These are phyloP conservation scores for Microdochium nivale DNA, from an alignment of 2,329 filamentous ascomycete species.

Conservation along the genomic window DNA sequence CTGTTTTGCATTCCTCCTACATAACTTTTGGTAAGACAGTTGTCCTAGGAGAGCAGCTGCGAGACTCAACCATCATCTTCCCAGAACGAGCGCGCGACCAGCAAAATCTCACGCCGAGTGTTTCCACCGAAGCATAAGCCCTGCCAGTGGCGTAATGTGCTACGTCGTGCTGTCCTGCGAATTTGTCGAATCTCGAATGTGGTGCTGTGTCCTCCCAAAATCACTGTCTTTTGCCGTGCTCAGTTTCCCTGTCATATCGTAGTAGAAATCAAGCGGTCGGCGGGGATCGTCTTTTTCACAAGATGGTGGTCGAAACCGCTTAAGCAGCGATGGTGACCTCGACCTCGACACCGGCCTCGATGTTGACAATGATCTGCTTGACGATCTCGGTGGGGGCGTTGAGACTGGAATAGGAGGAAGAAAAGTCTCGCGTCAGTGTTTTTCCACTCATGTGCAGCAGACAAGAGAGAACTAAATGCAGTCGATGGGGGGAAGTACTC, in stretches of 20 bases:
- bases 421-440: conserved; percentile 11
- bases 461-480: not conserved
- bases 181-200: not conserved
- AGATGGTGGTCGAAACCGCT: conserved; percentile 12
- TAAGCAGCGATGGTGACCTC: conserved; percentile 88
- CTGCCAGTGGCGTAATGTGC: not conserved
- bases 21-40: not conserved
- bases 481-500: conserved; percentile 24
- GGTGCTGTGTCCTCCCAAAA: not conserved
- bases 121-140: not conserved
- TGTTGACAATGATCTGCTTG: conserved; percentile 96
- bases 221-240: not conserved
- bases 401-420: conserved; percentile 59
- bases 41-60: not conserved
- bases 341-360: conserved; percentile 87
- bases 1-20: not conserved
- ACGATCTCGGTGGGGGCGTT: conserved; percentile 96
- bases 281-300: not conserved
- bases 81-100: not conserved
- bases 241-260: not conserved
- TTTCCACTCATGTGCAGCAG: not conserved
- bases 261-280: not conserved
- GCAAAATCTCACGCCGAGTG: not conserved
- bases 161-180: not conserved
- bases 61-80: not conserved